These are phyloP conservation scores for Cryphonectria carpinicola DNA, from an alignment of 2,329 filamentous ascomycete genomes.

Conservation along the genomic window DNA sequence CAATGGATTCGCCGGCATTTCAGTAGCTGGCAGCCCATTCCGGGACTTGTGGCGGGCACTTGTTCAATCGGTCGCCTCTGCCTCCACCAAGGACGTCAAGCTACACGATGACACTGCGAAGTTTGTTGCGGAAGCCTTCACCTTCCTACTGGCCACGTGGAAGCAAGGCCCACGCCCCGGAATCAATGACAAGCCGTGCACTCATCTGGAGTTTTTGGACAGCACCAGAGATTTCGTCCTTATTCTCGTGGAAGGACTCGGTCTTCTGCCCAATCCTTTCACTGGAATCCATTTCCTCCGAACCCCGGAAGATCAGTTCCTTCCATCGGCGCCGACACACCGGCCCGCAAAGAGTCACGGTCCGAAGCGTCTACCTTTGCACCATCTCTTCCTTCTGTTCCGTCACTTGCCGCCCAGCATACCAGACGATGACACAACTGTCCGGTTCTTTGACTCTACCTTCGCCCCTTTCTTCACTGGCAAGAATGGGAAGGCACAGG, in stretches of 20 bases:
- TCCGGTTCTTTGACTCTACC: slow-evolving; percentile 52
- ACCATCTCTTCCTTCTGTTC: slow-evolving; percentile 68
- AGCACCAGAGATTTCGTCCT: slow-evolving; percentile 57
- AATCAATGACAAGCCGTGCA: slow-evolving; percentile 52
- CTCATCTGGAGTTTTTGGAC: slow-evolving; percentile 56
- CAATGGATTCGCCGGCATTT: slow-evolving; percentile 64
- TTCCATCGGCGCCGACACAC: slow-evolving; percentile 68
- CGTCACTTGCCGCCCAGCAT: slow-evolving; percentile 53
- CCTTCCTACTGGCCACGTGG: slow-evolving; percentile 74
- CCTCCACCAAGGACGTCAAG: slow-evolving; percentile 85
- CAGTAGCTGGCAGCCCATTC: slow-evolving; percentile 58
- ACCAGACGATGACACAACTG: slow-evolving; percentile 50
- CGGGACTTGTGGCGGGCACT: slow-evolving; percentile 64
- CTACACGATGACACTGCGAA: slow-evolving; percentile 81
- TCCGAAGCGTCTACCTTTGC: slow-evolving; percentile 61
- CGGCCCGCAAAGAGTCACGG: slow-evolving; percentile 56
- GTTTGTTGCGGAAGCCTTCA: slow-evolving; percentile 74
- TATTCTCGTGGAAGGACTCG: slow-evolving; percentile 55
- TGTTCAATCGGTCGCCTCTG: slow-evolving; percentile 65
- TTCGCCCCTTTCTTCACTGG: slow-evolving; percentile 63
- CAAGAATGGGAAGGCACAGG: slow-evolving; percentile 48
- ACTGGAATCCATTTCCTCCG: slow-evolving; percentile 63
- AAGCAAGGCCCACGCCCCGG: slow-evolving; percentile 43
- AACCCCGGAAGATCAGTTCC: slow-evolving; percentile 59
- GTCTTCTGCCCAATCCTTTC: slow-evolving; percentile 58